phyloP scores from a whole-genome alignment of 768 basidiomycete genomes.

The Agrocybe praecox region DNA sequence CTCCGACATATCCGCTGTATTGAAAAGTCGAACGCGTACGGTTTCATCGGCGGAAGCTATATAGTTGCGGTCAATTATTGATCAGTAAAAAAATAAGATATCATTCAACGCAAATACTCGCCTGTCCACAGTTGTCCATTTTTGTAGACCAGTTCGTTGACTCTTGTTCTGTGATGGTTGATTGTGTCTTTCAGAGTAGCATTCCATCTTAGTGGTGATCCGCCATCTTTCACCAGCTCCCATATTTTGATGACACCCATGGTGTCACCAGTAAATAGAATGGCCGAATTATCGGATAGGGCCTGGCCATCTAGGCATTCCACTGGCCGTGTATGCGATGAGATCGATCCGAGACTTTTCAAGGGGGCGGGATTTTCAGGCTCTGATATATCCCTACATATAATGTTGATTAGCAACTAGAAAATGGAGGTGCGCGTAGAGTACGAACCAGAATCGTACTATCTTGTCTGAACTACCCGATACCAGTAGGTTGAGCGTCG shows the following conservation, averaged over 20 bases:
- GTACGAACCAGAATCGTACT: conserved; percentile 81
- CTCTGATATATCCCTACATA: conserved; percentile 63
- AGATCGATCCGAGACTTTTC: conserved; percentile 66
- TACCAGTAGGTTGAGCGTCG: conserved; percentile 65
- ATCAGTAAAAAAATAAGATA: background rate
- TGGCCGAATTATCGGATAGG: conserved; percentile 44
- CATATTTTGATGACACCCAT: conserved; percentile 90
- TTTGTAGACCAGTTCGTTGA: conserved; percentile 72
- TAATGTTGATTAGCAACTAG: no score
- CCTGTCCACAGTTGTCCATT: conserved; percentile 90
- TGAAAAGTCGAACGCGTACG: conserved; percentile 60
- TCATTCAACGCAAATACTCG: conserved; percentile 27
- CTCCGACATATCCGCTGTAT: conserved; percentile 22
- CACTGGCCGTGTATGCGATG: conserved; percentile 87
- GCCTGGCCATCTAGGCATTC: conserved; percentile 69
- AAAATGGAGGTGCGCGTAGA: no score
- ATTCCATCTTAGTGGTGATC: conserved; percentile 46
- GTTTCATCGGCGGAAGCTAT: conserved; percentile 91
- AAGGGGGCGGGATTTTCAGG: conserved; percentile 42
- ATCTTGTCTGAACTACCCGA: conserved; percentile 92
- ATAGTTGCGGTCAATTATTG: background rate
- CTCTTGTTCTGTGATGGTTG: conserved; percentile 76
- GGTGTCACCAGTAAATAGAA: conserved; percentile 86
- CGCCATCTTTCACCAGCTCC: conserved; percentile 54
- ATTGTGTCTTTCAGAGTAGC: conserved; percentile 56